Conservation (phyloP, 805 yeast species). For the Ogataea haglerorum region DNA sequence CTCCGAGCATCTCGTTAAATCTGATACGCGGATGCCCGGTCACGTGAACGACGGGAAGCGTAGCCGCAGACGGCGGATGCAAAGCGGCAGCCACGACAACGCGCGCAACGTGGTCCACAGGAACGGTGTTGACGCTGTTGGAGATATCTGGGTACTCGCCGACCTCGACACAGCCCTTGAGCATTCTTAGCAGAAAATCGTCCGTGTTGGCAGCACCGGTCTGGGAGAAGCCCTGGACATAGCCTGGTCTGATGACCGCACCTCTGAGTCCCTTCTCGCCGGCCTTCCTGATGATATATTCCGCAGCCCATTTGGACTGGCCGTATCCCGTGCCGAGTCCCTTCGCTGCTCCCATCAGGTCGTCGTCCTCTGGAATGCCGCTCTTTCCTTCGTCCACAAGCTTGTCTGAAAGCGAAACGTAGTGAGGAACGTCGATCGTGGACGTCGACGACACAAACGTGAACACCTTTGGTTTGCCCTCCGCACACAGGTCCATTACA, state of each 20-base stretch:
- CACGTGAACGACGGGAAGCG: slow-evolving; percentile 78
- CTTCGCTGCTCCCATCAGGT: slow-evolving; percentile 70
- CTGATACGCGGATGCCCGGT: slow-evolving; percentile 93
- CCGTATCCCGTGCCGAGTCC: slow-evolving; percentile 95
- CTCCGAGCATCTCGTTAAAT: slow-evolving; percentile 69
- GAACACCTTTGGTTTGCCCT: slow-evolving; percentile 81
- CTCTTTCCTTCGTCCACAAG: slow-evolving; percentile 56
- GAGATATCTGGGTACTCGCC: slow-evolving; percentile 82
- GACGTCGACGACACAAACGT: slow-evolving; percentile 96
- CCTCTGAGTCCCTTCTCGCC: slow-evolving; percentile 87
- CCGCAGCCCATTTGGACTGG: slow-evolving; percentile 97
- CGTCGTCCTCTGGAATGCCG: slow-evolving; percentile 83
- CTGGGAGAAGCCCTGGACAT: slow-evolving; percentile 79
- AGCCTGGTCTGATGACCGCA: slow-evolving; percentile 91
- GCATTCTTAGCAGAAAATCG: slow-evolving; percentile 89
- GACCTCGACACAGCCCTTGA: slow-evolving; percentile 90
- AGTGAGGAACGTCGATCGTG: slow-evolving; percentile 80
- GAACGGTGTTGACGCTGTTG: slow-evolving; percentile 92
- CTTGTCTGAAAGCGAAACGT: slow-evolving; percentile 70
- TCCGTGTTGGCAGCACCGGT: slow-evolving; percentile 95
- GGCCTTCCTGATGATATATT: slow-evolving; percentile 80
- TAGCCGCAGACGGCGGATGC: slow-evolving; percentile 58
- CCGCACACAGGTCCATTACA: slow-evolving; percentile 70
- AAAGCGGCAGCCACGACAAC: slow-evolving; percentile 81
- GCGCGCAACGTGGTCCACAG: slow-evolving; percentile 97